A percentile compares a stretch with the other conserved stretches of the same genome.
These are phyloP conservation scores for Ascochyta koolunga DNA, from an alignment of 2,329 filamentous ascomycete species.

Conservation along the genomic window DNA sequence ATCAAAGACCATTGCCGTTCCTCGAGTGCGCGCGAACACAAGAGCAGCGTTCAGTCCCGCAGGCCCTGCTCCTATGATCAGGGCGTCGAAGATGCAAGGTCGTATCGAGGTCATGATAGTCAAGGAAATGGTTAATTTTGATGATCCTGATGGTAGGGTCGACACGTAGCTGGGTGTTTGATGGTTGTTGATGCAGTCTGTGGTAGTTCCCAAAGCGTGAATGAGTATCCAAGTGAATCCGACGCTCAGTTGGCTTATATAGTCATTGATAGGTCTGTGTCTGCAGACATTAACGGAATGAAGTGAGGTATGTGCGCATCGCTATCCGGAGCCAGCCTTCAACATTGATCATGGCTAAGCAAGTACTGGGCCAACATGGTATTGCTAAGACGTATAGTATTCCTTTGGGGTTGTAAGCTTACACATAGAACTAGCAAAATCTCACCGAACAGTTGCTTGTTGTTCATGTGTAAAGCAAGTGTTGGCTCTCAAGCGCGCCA, in stretches of 20 bases:
- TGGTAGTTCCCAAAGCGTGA: no score
- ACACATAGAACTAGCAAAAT: not conserved
- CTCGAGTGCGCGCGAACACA: conserved; percentile 47
- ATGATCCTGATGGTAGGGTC: not conserved
- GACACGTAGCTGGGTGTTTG: not conserved
- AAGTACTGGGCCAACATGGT: not conserved
- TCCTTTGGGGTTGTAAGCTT: not conserved
- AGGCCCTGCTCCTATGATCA: conserved; percentile 52
- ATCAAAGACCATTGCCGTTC: conserved; percentile 54
- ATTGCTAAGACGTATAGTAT: not conserved
- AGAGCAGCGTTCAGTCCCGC: conserved; percentile 53
- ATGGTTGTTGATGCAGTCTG: not conserved
- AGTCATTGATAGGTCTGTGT: no score
- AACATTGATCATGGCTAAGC: no score
- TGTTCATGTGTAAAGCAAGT: not conserved
- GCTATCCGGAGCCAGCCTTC: not conserved
- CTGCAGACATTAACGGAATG: not conserved
- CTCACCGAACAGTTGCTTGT: not conserved
- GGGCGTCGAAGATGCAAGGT: conserved; percentile 33
- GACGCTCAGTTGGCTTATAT: not conserved
- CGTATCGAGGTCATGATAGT: conserved; percentile 19
- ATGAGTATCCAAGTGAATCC: not conserved
- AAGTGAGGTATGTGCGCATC: not conserved
- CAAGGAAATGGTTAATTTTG: not conserved
- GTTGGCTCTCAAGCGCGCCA: not conserved